Evolutionary conservation across 495 filamentous ascomycete genomes (phyloP), one percentile per base, ranked within the genome.

Genomic region (Paragyromitra xinjiangensis): DNA sequence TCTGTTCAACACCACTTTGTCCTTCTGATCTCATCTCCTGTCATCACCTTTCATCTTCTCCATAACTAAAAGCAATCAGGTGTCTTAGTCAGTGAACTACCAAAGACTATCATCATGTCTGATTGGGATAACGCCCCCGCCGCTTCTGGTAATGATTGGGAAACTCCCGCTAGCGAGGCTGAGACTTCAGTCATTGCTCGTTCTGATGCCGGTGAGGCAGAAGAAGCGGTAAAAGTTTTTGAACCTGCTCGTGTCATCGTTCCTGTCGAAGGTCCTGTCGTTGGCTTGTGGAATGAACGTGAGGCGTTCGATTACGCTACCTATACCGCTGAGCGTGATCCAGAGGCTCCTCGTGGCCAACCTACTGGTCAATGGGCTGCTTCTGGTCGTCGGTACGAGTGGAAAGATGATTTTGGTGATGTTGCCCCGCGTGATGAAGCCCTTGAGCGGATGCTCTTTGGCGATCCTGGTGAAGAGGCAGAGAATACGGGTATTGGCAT

Each of bases 391-490:
- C 87, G 90, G 16, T 98, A 99, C 71, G 91, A 96, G 82, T 98
- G 92, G 92, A 86, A 90, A 9, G 93, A 93, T 1, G 93, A 97
- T 4, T 91, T 87, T 75, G 95, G 94, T 11, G 94, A 99, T 64
- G 85, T 98, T 62, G 94, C 90, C 39, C 95, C 95, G 4, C 83
- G 83, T 50, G 85, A 89, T 76, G 84, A 86, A 0, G 87, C 87
- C 50, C 88, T 99, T 0, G 94, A 99, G 84, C 61, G 86, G 6
- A 83, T 89, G 77, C 88, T 98, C 6, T 99, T 95, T 80, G 87
- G 89, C 5, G 82, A 84, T 11, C 73, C 86, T 66, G 66, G 84
- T 74, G 59, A 82, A 44, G 82, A 73, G 64, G 44, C 85, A 83
- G 83, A 83, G 83, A 86, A 59, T 63, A 72, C 75, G 12, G 76